Evolutionary conservation across 306 rosid genomes (phyloP).

Genomic region (Cercis canadensis): DNA sequence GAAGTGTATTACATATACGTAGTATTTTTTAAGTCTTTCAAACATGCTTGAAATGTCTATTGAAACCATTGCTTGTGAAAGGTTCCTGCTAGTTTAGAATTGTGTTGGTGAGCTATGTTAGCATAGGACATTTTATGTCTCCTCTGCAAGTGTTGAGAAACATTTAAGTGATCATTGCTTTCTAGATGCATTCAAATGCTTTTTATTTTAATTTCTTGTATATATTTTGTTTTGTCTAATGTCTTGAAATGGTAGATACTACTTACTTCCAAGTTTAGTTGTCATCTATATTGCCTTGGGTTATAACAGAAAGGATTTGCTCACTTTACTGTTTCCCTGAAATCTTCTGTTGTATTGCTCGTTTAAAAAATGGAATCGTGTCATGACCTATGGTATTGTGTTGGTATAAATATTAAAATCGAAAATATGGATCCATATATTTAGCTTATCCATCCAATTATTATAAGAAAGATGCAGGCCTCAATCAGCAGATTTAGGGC

Average conservation of each 20-base stretch:
- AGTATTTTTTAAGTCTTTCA: too few species aligned
- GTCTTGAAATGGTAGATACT: too few species aligned
- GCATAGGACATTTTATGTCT: too few species aligned
- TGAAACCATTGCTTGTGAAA: not conserved
- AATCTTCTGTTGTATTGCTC: too few species aligned
- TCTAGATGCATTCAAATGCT: not conserved
- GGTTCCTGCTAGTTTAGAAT: not conserved
- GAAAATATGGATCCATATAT: too few species aligned
- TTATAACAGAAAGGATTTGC: not conserved
- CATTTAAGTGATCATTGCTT: not conserved
- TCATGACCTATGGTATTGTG: too few species aligned
- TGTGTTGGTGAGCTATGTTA: conserved; percentile 32
- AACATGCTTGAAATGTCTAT: not conserved
- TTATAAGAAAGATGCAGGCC: too few species aligned
- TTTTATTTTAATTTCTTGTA: not conserved
- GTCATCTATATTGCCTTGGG: not conserved
- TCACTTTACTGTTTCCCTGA: too few species aligned
- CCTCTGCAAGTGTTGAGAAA: too few species aligned
- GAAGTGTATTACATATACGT: not conserved
- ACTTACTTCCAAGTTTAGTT: not conserved
- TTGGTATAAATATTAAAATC: too few species aligned
- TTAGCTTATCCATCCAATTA: too few species aligned
- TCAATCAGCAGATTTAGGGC: not conserved
- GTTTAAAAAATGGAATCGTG: too few species aligned
- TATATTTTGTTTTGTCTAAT: not conserved